Conservation (phyloP, 495 filamentous ascomycete genomes). For the Corynascus novoguineensis region DNA sequence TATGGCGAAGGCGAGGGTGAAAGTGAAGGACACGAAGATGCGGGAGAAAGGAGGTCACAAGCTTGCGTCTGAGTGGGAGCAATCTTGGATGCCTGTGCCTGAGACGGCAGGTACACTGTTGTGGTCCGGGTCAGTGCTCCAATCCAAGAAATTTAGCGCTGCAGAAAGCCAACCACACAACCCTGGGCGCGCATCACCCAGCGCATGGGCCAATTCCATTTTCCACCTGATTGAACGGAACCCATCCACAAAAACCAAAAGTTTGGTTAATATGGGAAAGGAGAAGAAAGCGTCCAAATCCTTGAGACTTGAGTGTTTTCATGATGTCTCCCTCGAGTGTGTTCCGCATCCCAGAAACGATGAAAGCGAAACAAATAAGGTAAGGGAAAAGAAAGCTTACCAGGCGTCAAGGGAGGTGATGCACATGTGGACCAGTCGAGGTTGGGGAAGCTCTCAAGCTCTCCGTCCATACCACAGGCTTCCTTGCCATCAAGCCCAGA, state of each 20-base stretch:
- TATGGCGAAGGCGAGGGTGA: conserved; percentile 76
- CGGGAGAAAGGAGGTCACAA: conserved; percentile 65
- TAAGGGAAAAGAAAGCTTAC: conserved; percentile 50
- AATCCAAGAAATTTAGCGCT: not conserved
- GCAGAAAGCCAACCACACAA: not conserved
- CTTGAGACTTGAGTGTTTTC: too few species aligned
- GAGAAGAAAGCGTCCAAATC: conserved; percentile 63
- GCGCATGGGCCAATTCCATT: not conserved
- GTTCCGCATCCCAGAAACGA: not conserved
- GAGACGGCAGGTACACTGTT: conserved; percentile 78
- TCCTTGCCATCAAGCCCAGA: conserved; percentile 73
- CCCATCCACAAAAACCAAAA: not conserved
- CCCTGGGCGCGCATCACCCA: not conserved
- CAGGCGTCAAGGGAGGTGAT: conserved; percentile 88
- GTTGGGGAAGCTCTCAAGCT: conserved; percentile 68
- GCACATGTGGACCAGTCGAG: conserved; percentile 69
- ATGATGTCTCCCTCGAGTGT: too few species aligned
- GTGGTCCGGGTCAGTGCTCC: conserved; percentile 32
- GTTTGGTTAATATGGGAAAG: not conserved
- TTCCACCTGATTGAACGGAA: not conserved
- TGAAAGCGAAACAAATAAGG: not conserved
- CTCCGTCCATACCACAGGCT: conserved; percentile 62
- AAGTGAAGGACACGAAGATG: conserved; percentile 76
- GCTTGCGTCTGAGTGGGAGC: conserved; percentile 59
- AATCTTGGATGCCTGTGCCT: conserved; percentile 29